These are phyloP conservation scores for Colletotrichum salicis DNA, from an alignment of 2,329 filamentous ascomycete species.

Conservation along the genomic window DNA sequence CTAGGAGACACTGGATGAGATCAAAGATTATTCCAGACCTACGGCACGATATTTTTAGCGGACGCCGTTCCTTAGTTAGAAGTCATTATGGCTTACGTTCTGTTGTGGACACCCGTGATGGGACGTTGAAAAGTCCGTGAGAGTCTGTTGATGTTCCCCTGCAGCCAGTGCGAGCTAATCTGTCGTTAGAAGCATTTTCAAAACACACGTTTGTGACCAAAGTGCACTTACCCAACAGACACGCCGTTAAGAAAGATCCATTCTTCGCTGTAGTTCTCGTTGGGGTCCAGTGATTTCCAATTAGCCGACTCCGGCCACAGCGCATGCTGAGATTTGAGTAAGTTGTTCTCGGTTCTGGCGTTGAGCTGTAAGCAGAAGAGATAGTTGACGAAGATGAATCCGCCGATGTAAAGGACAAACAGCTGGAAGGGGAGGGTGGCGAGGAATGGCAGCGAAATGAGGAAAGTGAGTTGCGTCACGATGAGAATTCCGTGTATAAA, in stretches of 20 bases:
- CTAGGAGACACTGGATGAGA: conserved; percentile 79
- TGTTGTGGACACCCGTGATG: conserved; percentile 79
- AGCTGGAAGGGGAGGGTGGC: conserved; percentile 59
- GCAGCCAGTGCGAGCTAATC: conserved; percentile 66
- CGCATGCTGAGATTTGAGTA: conserved; percentile 60
- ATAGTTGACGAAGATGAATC: conserved; percentile 62
- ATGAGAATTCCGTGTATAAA: conserved; percentile 68
- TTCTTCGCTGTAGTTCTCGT: conserved; percentile 67
- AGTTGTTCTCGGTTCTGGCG: conserved; percentile 51
- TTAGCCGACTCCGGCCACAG: conserved; percentile 52
- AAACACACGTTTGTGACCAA: no score
- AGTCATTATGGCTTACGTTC: conserved; percentile 56
- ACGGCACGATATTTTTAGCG: neutral
- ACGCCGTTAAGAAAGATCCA: conserved; percentile 88
- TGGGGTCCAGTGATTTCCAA: conserved; percentile 13
- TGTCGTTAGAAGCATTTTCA: neutral
- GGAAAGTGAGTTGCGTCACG: conserved; percentile 68
- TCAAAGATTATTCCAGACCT: conserved; percentile 77
- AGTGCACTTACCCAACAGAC: conserved; percentile 62
- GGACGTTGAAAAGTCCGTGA: conserved; percentile 78
- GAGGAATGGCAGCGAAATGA: conserved; percentile 65
- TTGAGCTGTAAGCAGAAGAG: conserved; percentile 62
- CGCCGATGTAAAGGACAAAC: conserved; percentile 49
- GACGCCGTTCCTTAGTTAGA: neutral
- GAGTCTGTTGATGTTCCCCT: conserved; percentile 76